Conservation (phyloP, 139 green algal genomes). For the Zygnema cylindricum region DNA sequence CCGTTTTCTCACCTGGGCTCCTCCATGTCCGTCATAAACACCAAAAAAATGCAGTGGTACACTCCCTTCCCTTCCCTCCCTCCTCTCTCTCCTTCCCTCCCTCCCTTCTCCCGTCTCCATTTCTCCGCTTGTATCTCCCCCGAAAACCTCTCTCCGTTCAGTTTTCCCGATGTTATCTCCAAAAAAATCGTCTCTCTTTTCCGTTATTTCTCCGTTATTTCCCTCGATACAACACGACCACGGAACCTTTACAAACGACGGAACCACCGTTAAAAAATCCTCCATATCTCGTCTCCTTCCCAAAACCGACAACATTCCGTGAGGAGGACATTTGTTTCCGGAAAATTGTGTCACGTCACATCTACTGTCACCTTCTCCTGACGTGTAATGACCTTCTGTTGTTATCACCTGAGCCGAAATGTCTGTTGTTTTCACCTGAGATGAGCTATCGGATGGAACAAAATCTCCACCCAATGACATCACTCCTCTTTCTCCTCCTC, state of each 20-base stretch:
- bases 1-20: slow-evolving; percentile 39
- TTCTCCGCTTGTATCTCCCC: not conserved
- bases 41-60: slow-evolving; percentile 78
- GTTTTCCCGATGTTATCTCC: too few relatives aligned
- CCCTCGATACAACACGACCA: too few relatives aligned
- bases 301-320: slow-evolving; percentile 74
- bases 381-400: too few relatives aligned
- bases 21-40: slow-evolving; percentile 80
- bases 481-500: not conserved
- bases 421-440: too few relatives aligned
- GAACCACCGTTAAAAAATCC: slow-evolving; percentile 69
- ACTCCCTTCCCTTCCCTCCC: slow-evolving; percentile 10
- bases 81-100: not conserved
- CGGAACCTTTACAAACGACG: slow-evolving; percentile 25
- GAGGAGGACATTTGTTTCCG: slow-evolving; percentile 70
- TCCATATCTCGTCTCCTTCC: slow-evolving; percentile 78
- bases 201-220: too few relatives aligned
- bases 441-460: too few relatives aligned
- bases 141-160: too few relatives aligned
- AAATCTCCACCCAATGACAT: too few relatives aligned
- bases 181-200: too few relatives aligned
- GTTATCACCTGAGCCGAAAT: too few relatives aligned
- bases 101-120: not conserved
- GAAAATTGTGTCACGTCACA: not conserved
- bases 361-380: not conserved